Base-by-base conservation (phyloP, 208 protist genomes). In the Sergeia podlipaevii region DNA sequence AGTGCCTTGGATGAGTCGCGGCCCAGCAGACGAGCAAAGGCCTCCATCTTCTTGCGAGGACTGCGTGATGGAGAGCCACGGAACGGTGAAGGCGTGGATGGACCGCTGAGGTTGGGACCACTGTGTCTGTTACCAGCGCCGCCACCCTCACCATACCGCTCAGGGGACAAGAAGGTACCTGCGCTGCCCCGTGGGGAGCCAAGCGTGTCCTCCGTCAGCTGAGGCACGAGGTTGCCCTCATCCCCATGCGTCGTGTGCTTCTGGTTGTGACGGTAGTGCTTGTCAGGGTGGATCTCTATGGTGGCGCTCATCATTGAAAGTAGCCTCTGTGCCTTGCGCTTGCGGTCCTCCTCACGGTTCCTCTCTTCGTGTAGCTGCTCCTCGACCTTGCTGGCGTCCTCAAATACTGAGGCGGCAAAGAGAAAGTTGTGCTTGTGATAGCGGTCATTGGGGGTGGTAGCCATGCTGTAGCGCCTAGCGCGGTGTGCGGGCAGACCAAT, bases 341-440 rank as follows among this genome's bases (percentile, higher is more conserved):
- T 65, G 43, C 45, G 52, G 21, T 74, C 65, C 26, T 50, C 55
- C 32, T 69, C 60, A 5, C 52, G 37, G 8, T 50, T 52, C 7
- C 54, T 60, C 3, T 36, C 45, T 6, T 66, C 58, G 7, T 62
- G 61, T 36, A 76, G 70, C 38, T 72, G 65, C 33, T 49, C 43
- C 29, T 70, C 74, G 11, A 57, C 32, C 33, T 70, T 68, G 52
- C 51, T 77, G 28, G 54, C 62, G 20, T 88, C 75, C 23, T 69
- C 57, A 7, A 93, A 57, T 17, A 54, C 52, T 8, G 85, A 68
- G 3, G 79, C 76, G 15, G 85, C 85, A 55, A 93, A 90, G 48
- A 89, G 65, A 37, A 93, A 89, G 65, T 88, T 86, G 65, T 80
- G 60, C 32, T 84, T 77, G 50, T 70, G 49, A 63, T 85, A 69